Evolutionary conservation across 805 yeast species (phyloP).

Genomic region (Wickerhamomyces canadensis): DNA sequence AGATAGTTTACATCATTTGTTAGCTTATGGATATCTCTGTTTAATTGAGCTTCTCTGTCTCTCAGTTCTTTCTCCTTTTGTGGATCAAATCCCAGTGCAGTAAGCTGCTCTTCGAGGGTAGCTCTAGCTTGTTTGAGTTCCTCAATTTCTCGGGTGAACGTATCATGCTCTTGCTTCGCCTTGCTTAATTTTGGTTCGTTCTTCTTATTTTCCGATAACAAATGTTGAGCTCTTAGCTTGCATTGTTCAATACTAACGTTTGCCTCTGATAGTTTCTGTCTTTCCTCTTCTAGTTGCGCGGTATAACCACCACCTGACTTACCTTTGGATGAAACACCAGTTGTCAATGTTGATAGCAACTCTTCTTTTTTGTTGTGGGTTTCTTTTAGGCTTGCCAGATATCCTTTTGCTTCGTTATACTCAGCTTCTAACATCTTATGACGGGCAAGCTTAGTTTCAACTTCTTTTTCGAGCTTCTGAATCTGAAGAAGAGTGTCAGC

Average conservation of each 20-base stretch:
- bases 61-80: constrained; percentile 38
- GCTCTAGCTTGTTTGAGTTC: constrained; percentile 33
- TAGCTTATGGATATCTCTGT: constrained; percentile 38
- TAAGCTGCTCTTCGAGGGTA: constrained; percentile 37
- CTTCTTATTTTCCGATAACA: constrained; percentile 42
- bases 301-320: constrained; percentile 69
- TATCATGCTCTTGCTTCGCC: constrained; percentile 47
- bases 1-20: constrained; percentile 46
- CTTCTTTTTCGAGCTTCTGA: constrained; percentile 25
- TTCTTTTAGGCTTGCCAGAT: constrained; percentile 40
- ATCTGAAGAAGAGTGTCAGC: constrained; percentile 30
- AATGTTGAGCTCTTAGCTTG: constrained; percentile 51
- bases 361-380: constrained; percentile 63
- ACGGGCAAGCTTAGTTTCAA: constrained; percentile 31
- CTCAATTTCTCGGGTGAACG: constrained; percentile 38
- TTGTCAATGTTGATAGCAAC: constrained; percentile 70
- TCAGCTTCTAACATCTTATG: constrained; percentile 39
- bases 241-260: constrained; percentile 54
- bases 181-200: constrained; percentile 42
- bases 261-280: constrained; percentile 46
- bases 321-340: constrained; percentile 87
- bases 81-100: constrained; percentile 54
- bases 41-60: constrained; percentile 37
- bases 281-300: constrained; percentile 62
- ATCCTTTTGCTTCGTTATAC: constrained; percentile 38